A percentile compares a stretch with the other conserved stretches of the same genome.
phyloP scores from a whole-genome alignment of 306 rosid genomes.

The Astragalus membranaceus region DNA sequence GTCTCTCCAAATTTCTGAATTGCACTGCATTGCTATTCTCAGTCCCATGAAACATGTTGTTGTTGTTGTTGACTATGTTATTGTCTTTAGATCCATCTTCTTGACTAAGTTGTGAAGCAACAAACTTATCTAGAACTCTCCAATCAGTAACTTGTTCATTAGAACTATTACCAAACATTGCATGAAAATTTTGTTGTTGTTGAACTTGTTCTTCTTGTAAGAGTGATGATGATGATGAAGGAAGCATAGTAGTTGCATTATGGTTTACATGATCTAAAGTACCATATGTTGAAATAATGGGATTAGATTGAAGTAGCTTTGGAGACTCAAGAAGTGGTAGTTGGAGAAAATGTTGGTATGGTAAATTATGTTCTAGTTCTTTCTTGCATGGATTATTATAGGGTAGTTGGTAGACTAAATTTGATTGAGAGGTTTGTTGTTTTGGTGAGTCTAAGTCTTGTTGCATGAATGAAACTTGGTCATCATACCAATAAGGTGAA shows the following conservation, averaged over 20 bases:
- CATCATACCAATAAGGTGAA: conserved; percentile 85
- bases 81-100: conserved; percentile 44
- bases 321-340: conserved; percentile 60
- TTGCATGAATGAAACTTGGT: conserved; percentile 65
- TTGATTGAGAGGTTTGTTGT: conserved; percentile 44
- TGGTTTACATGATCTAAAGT: conserved; percentile 33
- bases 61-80: conserved; percentile 16
- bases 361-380: conserved; percentile 37
- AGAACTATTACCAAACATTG: conserved; percentile 20
- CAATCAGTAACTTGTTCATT: conserved; percentile 71
- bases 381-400: conserved; percentile 52
- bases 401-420: conserved; percentile 34
- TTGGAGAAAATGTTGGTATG: conserved; percentile 49
- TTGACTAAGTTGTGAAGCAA: conserved; percentile 90
- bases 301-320: conserved; percentile 30
- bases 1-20: conserved; percentile 41
- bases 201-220: conserved; percentile 12
- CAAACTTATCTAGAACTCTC: conserved; percentile 89
- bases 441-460: conserved; percentile 70
- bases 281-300: conserved; percentile 23
- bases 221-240: conserved; percentile 26
- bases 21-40: not conserved
- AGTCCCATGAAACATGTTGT: conserved; percentile 18
- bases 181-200: conserved; percentile 30
- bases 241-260: conserved; percentile 6